Conservation (phyloP, 495 filamentous ascomycete genomes). For the Aspergillus incahuasiensis region DNA sequence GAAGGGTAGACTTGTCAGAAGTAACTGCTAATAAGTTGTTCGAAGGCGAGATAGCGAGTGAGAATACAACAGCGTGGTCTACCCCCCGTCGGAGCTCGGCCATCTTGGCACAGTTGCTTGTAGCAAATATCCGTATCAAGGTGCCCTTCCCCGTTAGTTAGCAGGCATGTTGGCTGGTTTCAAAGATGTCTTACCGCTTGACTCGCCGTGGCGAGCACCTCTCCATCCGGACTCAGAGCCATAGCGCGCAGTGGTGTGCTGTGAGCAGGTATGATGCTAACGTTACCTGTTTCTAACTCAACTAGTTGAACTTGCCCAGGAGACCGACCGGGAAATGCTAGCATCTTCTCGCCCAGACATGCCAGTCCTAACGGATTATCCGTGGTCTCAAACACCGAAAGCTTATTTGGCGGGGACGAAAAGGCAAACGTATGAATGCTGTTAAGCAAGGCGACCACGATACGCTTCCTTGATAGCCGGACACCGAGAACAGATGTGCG, state of each 20-base stretch:
- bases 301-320: conserved; percentile 90
- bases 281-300: conserved; percentile 72
- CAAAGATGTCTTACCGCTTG: conserved; percentile 57
- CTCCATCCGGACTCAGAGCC: conserved; percentile 72
- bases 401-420: conserved; percentile 65
- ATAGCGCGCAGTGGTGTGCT: conserved; percentile 73
- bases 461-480: conserved; percentile 69
- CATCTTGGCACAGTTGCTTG: conserved; percentile 69
- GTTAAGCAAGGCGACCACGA: conserved; percentile 78
- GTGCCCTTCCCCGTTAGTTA: conserved; percentile 58
- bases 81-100: conserved; percentile 83
- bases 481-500: conserved; percentile 72
- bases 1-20: conserved; percentile 93
- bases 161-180: not conserved
- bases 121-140: conserved; percentile 77
- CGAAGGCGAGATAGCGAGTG: conserved; percentile 77
- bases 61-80: conserved; percentile 83
- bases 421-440: conserved; percentile 83
- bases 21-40: conserved; percentile 79
- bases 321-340: conserved; percentile 81
- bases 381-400: conserved; percentile 76
- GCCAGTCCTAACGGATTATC: conserved; percentile 83
- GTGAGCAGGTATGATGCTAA: conserved; percentile 94
- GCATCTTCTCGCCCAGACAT: conserved; percentile 62
- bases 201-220: conserved; percentile 84